Evolutionary conservation across 2,329 filamentous ascomycete species (phyloP).

Genomic region (Phialophora macrospora): DNA sequence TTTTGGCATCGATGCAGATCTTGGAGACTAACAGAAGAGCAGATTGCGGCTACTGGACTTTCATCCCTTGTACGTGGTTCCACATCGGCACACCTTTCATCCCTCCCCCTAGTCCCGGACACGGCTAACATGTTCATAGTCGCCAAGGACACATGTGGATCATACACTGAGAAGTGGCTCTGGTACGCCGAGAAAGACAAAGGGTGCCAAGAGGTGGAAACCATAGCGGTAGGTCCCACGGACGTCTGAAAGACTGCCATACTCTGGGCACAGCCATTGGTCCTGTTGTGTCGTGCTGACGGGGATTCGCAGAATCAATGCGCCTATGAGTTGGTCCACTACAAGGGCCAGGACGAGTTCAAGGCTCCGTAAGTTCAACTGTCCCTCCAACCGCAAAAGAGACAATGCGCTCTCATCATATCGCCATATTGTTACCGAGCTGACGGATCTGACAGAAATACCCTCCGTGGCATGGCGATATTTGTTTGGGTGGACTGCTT

Average conservation of each 20-base stretch:
- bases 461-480: slow-evolving; percentile 15
- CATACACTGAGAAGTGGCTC: slow-evolving; percentile 13
- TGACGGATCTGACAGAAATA: not conserved
- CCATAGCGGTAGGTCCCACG: not conserved
- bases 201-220: not conserved
- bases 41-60: slow-evolving; percentile 28
- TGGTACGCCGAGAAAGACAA: not conserved
- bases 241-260: too few relatives aligned
- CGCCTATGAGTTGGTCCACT: slow-evolving; percentile 66
- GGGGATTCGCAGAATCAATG: slow-evolving; percentile 11
- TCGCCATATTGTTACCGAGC: not conserved
- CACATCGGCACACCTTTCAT: not conserved
- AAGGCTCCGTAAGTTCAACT: not conserved
- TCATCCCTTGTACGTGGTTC: slow-evolving; percentile 11
- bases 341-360: slow-evolving; percentile 45
- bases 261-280: too few relatives aligned
- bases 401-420: too few relatives aligned
- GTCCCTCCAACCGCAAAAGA: too few relatives aligned
- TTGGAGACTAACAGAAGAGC: not conserved
- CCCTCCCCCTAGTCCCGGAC: not conserved
- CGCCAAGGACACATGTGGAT: slow-evolving; percentile 12
- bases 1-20: too few relatives aligned
- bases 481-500: slow-evolving; percentile 24
- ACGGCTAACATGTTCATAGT: not conserved
- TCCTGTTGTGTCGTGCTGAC: not conserved